Evolutionary conservation across 768 basidiomycete species (phyloP).

Genomic region (Boletus vermiculosoides): DNA sequence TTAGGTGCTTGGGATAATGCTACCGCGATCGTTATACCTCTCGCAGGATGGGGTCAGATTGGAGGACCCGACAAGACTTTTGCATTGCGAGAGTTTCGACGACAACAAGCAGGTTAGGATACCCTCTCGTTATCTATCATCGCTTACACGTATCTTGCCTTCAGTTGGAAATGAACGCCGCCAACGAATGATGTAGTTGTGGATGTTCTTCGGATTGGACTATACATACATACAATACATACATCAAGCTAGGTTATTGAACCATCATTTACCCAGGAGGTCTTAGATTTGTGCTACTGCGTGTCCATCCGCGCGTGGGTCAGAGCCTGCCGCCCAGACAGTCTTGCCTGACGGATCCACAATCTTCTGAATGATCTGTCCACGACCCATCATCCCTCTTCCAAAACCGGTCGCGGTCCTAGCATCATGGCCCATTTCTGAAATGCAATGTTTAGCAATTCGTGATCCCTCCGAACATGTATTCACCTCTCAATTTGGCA

Average conservation of each 20-base stretch:
- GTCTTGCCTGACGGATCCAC: constrained; percentile 59
- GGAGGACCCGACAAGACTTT: constrained; percentile 79
- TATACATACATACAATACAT: constrained; percentile 4
- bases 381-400: constrained; percentile 72
- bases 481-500: constrained; percentile 62
- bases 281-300: constrained; percentile 78
- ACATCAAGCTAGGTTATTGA: background rate
- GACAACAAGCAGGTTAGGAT: constrained; percentile 56
- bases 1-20: constrained; percentile 84
- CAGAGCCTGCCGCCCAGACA: constrained; percentile 97
- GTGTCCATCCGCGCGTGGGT: constrained; percentile 85
- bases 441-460: constrained; percentile 3
- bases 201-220: background rate
- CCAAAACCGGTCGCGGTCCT: constrained; percentile 57
- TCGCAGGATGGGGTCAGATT: constrained; percentile 88
- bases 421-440: constrained; percentile 90
- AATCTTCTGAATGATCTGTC: constrained; percentile 87
- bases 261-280: background rate
- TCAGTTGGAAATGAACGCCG: constrained; percentile 69
- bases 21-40: constrained; percentile 86
- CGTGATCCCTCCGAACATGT: background rate
- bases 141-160: constrained; percentile 4
- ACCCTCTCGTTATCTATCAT: background rate
- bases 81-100: constrained; percentile 78
- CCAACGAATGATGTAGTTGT: constrained; percentile 51